A percentile compares a stretch with the other conserved stretches of the same genome.
These are phyloP conservation scores for Lyophyllum decastes DNA, from an alignment of 768 basidiomycete genomes.

Conservation along the genomic window DNA sequence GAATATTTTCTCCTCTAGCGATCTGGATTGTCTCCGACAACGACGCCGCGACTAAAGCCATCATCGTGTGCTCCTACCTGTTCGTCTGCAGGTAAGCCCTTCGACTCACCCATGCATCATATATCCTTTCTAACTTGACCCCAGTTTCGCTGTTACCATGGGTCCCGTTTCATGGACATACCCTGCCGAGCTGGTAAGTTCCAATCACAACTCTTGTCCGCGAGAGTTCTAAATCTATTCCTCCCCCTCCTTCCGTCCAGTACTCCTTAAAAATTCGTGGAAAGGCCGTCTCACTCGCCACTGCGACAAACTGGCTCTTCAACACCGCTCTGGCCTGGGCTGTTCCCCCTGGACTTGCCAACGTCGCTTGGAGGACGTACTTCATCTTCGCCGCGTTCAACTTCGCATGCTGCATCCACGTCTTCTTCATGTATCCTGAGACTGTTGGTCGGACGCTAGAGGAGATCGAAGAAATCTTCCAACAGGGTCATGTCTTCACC, in stretches of 20 bases:
- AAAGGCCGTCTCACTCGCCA: constrained; percentile 57
- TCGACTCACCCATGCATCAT: neutral
- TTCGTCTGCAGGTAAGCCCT: constrained; percentile 58
- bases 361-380: constrained; percentile 74
- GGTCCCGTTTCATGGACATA: constrained; percentile 78
- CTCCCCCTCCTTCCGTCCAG: constrained; percentile 23
- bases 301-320: constrained; percentile 63
- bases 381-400: constrained; percentile 81
- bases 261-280: constrained; percentile 66
- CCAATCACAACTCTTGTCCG: neutral
- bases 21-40: constrained; percentile 60
- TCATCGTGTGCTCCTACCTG: constrained; percentile 78
- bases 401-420: constrained; percentile 68
- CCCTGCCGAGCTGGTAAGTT: constrained; percentile 58
- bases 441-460: constrained; percentile 73
- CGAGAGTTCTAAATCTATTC: neutral
- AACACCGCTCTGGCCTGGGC: constrained; percentile 77
- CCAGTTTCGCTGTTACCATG: constrained; percentile 68
- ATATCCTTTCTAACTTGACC: neutral
- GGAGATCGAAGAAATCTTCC: constrained; percentile 79
- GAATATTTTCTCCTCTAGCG: constrained; percentile 7
- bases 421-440: constrained; percentile 82
- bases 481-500: constrained; percentile 64
- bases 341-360: constrained; percentile 67
- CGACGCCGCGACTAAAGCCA: constrained; percentile 57